Evolutionary conservation across 495 filamentous ascomycete genomes (phyloP).

Genomic region (Staphylotrichum longicolle): DNA sequence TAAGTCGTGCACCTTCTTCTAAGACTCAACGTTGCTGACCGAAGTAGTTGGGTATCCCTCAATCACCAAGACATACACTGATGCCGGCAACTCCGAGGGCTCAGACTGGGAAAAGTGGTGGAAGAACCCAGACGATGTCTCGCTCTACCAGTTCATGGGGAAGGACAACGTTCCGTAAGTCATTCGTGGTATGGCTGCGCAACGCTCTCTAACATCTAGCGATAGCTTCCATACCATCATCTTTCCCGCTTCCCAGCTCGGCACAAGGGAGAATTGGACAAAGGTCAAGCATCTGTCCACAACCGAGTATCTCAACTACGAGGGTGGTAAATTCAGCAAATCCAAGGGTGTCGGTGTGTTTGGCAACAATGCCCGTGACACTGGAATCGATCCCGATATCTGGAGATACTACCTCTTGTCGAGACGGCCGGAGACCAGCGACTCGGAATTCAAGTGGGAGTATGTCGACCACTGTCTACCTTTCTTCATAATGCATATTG

Average conservation of each 20-base stretch:
- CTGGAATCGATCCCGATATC: slow-evolving; percentile 79
- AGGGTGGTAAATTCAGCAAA: slow-evolving; percentile 94
- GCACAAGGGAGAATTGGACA: slow-evolving; percentile 81
- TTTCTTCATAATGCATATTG: too few relatives aligned
- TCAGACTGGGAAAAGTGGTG: slow-evolving; percentile 91
- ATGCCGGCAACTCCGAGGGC: slow-evolving; percentile 33
- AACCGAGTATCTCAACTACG: slow-evolving; percentile 95
- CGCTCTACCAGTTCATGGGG: slow-evolving; percentile 96
- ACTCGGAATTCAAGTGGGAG: slow-evolving; percentile 85
- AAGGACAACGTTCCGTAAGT: slow-evolving; percentile 83
- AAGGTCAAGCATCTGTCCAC: slow-evolving; percentile 85
- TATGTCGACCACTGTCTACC: slow-evolving; percentile 17
- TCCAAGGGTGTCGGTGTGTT: slow-evolving; percentile 87
- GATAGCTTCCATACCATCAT: slow-evolving; percentile 77
- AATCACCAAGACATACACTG: slow-evolving; percentile 90
- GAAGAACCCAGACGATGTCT: slow-evolving; percentile 83
- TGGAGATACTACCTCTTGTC: slow-evolving; percentile 93
- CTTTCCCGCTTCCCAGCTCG: slow-evolving; percentile 84
- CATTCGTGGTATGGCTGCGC: neutral
- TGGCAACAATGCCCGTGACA: slow-evolving; percentile 82
- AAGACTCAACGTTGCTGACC: neutral
- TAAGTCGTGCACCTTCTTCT: neutral
- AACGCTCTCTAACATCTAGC: neutral
- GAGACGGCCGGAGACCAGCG: slow-evolving; percentile 83
- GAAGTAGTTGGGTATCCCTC: slow-evolving; percentile 76